Conservation (phyloP, 1,284 basidiomycete species). For the Volvariella volvacea region DNA sequence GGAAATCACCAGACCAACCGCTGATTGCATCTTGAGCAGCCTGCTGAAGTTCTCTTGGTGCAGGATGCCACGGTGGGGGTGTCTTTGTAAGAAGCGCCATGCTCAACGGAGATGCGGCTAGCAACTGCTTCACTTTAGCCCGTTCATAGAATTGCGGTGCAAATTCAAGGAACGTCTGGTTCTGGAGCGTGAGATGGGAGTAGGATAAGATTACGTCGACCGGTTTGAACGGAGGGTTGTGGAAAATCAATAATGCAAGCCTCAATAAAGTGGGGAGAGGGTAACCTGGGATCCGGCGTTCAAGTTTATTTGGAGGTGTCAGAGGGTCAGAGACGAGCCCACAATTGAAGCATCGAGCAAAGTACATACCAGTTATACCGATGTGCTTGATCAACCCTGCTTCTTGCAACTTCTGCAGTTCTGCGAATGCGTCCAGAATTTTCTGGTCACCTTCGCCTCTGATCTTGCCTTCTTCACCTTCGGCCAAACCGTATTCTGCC, state of each 20-base stretch:
- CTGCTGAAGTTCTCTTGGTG: conserved; percentile 43
- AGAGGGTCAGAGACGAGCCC: not conserved
- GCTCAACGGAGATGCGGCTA: conserved; percentile 85
- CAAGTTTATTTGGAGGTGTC: not conserved
- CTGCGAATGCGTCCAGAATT: conserved; percentile 68
- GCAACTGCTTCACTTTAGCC: conserved; percentile 63
- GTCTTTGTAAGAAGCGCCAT: conserved; percentile 81
- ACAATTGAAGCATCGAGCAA: conserved; percentile 1
- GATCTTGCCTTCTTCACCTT: conserved; percentile 51
- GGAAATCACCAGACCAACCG: conserved; percentile 43
- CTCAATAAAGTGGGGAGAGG: conserved; percentile 88
- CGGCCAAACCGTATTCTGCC: conserved; percentile 53
- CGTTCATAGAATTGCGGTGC: conserved; percentile 53
- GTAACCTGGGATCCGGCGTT: conserved; percentile 49
- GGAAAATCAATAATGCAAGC: conserved; percentile 68
- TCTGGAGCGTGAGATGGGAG: conserved; percentile 85
- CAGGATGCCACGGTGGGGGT: conserved; percentile 85
- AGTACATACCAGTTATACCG: conserved; percentile 72
- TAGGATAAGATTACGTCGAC: conserved; percentile 83
- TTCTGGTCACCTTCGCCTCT: conserved; percentile 77
- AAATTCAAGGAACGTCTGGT: conserved; percentile 59
- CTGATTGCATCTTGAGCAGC: conserved; percentile 32
- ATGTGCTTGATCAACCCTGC: conserved; percentile 76
- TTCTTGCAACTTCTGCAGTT: conserved; percentile 70
- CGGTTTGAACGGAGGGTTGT: conserved; percentile 57